Base-by-base conservation (phyloP, 148 eudicot species). In the Vaccinium vitisidaea region DNA sequence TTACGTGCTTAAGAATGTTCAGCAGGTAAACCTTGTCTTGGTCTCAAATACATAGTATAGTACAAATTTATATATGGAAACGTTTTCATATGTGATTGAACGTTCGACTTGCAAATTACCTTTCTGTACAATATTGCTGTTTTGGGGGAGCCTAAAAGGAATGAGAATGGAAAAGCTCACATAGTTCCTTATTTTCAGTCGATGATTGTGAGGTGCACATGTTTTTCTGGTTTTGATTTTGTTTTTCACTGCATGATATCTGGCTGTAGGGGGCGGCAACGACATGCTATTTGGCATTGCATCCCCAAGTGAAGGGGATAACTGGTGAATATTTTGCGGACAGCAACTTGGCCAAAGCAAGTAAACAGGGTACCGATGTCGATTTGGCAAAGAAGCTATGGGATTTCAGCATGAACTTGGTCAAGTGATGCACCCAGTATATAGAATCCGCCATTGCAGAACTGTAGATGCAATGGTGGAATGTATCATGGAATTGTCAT, bases 261-360 rank as follows among this genome's bases (percentile, higher is more conserved):
- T 79, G 12, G 73, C 75, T 74, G 65, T 49, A 87, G 88, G 86
- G 88, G 53, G 88, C 88, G 9, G 88, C 88, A 74, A 87, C 88
- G 9, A 82, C 87, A 36, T 87, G 89, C 49, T 87, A 87, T 39
- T 84, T 84, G 86, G 88, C 88, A 43, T 59, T 87, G 82, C 86
- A 84, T 84, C 88, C 88, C 0, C 86, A 87, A 59, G 84, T 87
- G 54, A 65, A 87, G 79, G 88, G 88, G 9, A 79, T 55, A 49
- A 84, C 84, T 70, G 88, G 88, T 25, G 58, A 84, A 69, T 87
- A 87, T 70, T 87, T 87, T 75, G 14, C 39, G 4, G 53, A 87
- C 77, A 79, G 84, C 73, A 84, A 87, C 71, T 54, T 82, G 46
- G 79, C 86, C 1, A 67, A 82, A 46, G 61, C 89, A 23, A 75